phyloP scores from a whole-genome alignment of 2,329 filamentous ascomycete species.

The Cercospora brassicicola region DNA sequence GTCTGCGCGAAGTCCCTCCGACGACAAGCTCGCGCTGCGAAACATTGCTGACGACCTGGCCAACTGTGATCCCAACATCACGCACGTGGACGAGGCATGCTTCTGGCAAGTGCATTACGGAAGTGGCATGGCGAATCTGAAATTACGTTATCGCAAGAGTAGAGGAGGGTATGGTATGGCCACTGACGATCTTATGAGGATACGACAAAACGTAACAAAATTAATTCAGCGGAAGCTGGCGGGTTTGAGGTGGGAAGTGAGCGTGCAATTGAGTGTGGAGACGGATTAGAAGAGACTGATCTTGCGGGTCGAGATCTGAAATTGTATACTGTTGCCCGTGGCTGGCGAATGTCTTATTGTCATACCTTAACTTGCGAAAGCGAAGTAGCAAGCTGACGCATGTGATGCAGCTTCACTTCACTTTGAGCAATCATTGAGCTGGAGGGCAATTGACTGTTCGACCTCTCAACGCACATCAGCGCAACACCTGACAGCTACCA shows the following conservation, averaged over 20 bases:
- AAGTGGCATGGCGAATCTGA: conserved; percentile 91
- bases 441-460: too few species aligned
- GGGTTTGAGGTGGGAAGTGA: conserved; percentile 91
- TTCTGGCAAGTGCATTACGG: conserved; percentile 99
- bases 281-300: conserved; percentile 12
- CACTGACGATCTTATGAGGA: conserved; percentile 62
- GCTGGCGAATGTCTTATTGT: neutral
- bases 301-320: neutral
- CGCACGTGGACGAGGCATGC: conserved; percentile 80
- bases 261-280: conserved; percentile 66
- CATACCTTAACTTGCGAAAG: too few species aligned
- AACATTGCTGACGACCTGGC: conserved; percentile 80
- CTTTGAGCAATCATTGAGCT: too few species aligned
- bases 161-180: conserved; percentile 61
- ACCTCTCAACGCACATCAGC: too few species aligned
- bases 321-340: neutral
- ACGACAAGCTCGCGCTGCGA: conserved; percentile 54
- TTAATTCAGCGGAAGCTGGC: conserved; percentile 83
- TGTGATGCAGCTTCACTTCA: neutral
- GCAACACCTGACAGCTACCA: too few species aligned
- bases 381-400: neutral
- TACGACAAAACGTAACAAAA: conserved; percentile 73
- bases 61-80: conserved; percentile 71
- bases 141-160: conserved; percentile 63
- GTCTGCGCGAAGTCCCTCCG: conserved; percentile 62